Conservation (phyloP, 1,284 basidiomycete genomes). For the Tremellales sp. region DNA sequence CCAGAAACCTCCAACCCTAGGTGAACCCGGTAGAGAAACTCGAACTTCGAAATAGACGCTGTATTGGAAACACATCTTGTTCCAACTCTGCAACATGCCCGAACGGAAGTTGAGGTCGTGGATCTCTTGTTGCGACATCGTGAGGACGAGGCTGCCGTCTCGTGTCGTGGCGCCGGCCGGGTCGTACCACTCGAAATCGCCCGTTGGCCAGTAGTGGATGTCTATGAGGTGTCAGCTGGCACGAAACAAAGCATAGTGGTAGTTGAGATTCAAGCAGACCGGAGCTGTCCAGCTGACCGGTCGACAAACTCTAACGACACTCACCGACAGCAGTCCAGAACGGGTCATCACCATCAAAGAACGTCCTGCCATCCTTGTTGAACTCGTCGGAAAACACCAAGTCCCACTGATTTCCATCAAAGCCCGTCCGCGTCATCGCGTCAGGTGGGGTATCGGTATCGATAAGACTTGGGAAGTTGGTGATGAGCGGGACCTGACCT, state of each 20-base stretch:
- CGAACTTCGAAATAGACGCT: conserved; percentile 51
- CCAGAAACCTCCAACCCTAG: conserved; percentile 57
- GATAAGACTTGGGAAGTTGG: conserved; percentile 63
- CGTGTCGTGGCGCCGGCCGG: conserved; percentile 74
- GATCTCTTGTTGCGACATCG: conserved; percentile 60
- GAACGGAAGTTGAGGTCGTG: conserved; percentile 70
- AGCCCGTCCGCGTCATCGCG: conserved; percentile 37
- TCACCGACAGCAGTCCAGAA: conserved; percentile 46
- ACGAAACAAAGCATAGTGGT: neutral
- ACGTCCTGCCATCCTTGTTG: conserved; percentile 62
- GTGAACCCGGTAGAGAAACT: conserved; percentile 73
- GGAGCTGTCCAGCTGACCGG: too few species aligned
- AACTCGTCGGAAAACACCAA: conserved; percentile 55
- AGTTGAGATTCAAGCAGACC: neutral
- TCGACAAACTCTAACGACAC: too few species aligned
- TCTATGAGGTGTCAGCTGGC: neutral
- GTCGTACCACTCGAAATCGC: conserved; percentile 73
- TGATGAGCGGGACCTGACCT: conserved; percentile 60
- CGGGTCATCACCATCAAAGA: conserved; percentile 59
- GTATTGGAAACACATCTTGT: conserved; percentile 81
- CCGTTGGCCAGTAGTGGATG: conserved; percentile 36
- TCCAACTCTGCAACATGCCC: conserved; percentile 54
- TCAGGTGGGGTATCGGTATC: conserved; percentile 63
- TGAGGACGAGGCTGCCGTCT: conserved; percentile 74
- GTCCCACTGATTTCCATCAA: conserved; percentile 44